These are phyloP conservation scores for Penicillium sp. DNA, from an alignment of 2,329 filamentous ascomycete genomes.

Conservation along the genomic window DNA sequence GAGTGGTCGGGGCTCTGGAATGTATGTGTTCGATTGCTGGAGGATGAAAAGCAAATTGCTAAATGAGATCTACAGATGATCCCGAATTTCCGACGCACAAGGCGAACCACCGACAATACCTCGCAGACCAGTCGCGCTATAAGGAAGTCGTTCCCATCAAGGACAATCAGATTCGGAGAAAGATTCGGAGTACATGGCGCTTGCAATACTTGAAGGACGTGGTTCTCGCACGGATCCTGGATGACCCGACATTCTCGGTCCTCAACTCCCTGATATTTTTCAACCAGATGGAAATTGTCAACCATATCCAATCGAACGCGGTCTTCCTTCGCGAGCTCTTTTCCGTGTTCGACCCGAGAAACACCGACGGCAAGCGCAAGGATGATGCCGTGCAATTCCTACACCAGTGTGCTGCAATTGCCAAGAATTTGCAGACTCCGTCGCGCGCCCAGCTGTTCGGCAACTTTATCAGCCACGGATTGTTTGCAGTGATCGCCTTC, in stretches of 20 bases:
- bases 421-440: conserved; percentile 87
- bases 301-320: conserved; percentile 81
- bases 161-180: conserved; percentile 74
- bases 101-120: conserved; percentile 91
- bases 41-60: conserved; percentile 20
- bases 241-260: conserved; percentile 96
- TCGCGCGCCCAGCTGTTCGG: conserved; percentile 78
- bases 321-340: conserved; percentile 83
- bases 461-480: conserved; percentile 83
- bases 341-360: conserved; percentile 70
- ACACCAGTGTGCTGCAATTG: conserved; percentile 90
- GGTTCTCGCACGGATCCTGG: conserved; percentile 91
- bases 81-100: conserved; percentile 97
- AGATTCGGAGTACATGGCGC: conserved; percentile 95
- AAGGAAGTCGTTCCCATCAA: conserved; percentile 96
- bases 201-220: conserved; percentile 97
- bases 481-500: conserved; percentile 87
- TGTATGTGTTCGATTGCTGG: conserved; percentile 49
- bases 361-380: conserved; percentile 67
- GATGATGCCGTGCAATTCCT: conserved; percentile 96
- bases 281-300: conserved; percentile 96
- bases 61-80: conserved; percentile 60
- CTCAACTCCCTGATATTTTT: conserved; percentile 98
- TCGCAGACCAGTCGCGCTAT: conserved; percentile 82
- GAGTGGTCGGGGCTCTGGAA: conserved; percentile 91